Percentiles rank a stretch among this genome's conserved stretches.
These are phyloP conservation scores for Azolla pinnata DNA, from an alignment of 75 land plant species.

Conservation along the genomic window DNA sequence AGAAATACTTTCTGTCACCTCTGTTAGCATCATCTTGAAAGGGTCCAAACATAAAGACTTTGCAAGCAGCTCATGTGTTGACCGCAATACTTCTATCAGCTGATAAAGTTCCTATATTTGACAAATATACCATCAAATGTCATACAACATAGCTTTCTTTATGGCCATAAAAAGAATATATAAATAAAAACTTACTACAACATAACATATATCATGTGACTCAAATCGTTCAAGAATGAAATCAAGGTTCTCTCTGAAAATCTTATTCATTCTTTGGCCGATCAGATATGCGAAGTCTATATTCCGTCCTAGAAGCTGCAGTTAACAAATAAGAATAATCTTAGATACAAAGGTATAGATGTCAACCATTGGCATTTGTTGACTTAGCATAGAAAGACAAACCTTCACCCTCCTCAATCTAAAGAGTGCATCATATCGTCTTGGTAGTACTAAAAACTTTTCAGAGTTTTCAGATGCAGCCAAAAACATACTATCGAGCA, in stretches of 20 bases:
- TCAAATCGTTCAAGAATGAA: slow-evolving; percentile 89
- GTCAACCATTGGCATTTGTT: too few species aligned
- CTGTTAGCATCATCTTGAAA: slow-evolving; percentile 66
- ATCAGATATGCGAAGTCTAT: slow-evolving; percentile 72
- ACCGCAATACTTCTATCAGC: slow-evolving; percentile 54
- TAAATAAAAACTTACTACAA: slow-evolving; percentile 58
- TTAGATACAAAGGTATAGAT: too few species aligned
- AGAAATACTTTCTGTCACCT: slow-evolving; percentile 89
- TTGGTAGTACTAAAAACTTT: slow-evolving; percentile 55
- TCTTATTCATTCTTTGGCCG: slow-evolving; percentile 81
- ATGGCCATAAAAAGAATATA: background rate
- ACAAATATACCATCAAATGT: background rate
- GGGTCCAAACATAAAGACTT: slow-evolving; percentile 65
- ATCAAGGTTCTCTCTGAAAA: slow-evolving; percentile 85
- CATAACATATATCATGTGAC: slow-evolving; percentile 75
- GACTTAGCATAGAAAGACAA: too few species aligned
- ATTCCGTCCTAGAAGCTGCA: slow-evolving; percentile 80
- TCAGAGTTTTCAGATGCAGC: slow-evolving; percentile 69
- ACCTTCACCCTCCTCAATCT: slow-evolving; percentile 89
- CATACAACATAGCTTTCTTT: background rate
- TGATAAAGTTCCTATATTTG: slow-evolving; percentile 71
- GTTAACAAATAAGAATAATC: too few species aligned
- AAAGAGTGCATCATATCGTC: slow-evolving; percentile 68
- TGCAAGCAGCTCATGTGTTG: slow-evolving; percentile 60
- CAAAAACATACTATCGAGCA: slow-evolving; percentile 78